phyloP scores from a whole-genome alignment of 345 rosid species.

The Salix purpurea region DNA sequence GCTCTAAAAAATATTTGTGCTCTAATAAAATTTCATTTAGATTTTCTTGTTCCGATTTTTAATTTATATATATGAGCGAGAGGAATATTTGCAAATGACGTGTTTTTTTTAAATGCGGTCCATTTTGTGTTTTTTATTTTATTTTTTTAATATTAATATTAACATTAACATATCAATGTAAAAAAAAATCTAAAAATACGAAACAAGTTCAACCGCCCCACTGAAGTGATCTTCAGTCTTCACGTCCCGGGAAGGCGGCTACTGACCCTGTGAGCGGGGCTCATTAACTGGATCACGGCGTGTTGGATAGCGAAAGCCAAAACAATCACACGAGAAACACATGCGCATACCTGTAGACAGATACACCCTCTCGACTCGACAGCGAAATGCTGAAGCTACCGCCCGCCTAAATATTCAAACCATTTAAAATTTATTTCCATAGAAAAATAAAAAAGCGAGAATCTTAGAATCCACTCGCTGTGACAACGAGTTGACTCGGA shows the following conservation, averaged over 20 bases:
- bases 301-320: background rate
- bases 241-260: background rate
- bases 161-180: too few species aligned
- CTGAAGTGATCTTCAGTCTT: too few species aligned
- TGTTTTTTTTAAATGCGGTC: too few species aligned
- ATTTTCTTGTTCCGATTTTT: too few species aligned
- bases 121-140: too few species aligned
- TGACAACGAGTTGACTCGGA: constrained; percentile 1
- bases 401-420: background rate
- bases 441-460: background rate
- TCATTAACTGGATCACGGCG: background rate
- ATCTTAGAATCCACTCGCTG: background rate
- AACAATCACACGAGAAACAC: background rate
- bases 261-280: background rate
- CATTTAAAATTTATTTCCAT: background rate
- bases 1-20: too few species aligned
- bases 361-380: background rate
- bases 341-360: background rate
- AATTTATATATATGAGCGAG: too few species aligned
- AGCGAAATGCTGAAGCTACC: background rate
- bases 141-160: too few species aligned
- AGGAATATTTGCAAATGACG: too few species aligned
- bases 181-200: too few species aligned
- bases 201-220: too few species aligned
- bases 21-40: too few species aligned